phyloP scores from a whole-genome alignment of 441 rosid species.

The Sinapis alba region DNA sequence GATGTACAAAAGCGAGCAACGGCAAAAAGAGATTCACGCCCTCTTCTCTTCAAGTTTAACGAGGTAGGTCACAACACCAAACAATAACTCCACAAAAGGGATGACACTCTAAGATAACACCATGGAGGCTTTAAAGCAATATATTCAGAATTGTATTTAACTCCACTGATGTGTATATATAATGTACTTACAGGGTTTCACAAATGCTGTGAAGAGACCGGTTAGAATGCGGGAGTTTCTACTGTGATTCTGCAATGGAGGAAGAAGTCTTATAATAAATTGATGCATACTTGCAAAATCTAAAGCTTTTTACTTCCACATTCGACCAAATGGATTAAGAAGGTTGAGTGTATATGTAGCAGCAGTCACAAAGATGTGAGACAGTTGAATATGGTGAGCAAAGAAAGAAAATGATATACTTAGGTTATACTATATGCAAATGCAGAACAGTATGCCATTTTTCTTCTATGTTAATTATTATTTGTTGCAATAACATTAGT shows the following conservation, averaged over 20 bases:
- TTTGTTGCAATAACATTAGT: background rate
- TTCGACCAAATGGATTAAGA: background rate
- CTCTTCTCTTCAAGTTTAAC: conserved; percentile 85
- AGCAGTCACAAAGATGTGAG: background rate
- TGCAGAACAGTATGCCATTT: background rate
- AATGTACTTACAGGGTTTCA: conserved; percentile 67
- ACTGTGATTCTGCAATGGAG: conserved; percentile 32
- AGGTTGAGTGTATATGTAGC: background rate
- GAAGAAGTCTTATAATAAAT: background rate
- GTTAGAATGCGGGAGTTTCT: conserved; percentile 83
- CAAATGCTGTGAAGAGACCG: conserved; percentile 93
- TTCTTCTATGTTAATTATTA: background rate
- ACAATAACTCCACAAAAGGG: background rate
- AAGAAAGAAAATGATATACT: background rate
- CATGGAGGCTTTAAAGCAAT: background rate
- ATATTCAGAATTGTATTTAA: background rate
- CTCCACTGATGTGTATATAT: background rate
- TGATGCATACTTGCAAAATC: conserved; percentile 7
- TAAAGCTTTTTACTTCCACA: background rate
- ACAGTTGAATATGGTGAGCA: background rate
- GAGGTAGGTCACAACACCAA: conserved; percentile 58
- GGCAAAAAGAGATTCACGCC: conserved; percentile 67
- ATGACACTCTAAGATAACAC: background rate
- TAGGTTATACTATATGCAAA: background rate
- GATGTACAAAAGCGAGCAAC: conserved; percentile 49